Evolutionary conservation across 805 yeast species (phyloP).

Genomic region (Suhomyces pyralidae): DNA sequence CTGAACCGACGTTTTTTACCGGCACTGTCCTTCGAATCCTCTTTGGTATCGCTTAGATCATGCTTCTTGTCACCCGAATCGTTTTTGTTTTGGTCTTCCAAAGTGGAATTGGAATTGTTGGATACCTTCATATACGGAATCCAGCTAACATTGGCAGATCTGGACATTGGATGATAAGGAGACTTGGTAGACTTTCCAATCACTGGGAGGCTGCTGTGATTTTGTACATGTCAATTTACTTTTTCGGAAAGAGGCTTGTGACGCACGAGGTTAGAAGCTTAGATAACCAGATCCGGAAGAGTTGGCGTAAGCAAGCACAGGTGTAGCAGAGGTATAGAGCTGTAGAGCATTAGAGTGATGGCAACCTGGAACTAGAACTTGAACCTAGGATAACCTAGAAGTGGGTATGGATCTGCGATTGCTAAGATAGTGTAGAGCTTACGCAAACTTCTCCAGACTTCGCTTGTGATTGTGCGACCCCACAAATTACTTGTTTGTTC

Average conservation of each 20-base stretch:
- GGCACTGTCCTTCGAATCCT: background rate
- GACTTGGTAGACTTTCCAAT: background rate
- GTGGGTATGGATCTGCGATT: too few relatives aligned
- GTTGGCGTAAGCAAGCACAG: background rate
- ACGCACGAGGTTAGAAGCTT: background rate
- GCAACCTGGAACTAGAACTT: too few relatives aligned
- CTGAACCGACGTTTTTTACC: background rate
- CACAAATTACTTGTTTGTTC: background rate
- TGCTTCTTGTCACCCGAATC: background rate
- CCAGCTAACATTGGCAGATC: conserved; percentile 1
- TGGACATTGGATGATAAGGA: background rate
- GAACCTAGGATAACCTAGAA: too few relatives aligned
- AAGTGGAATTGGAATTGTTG: background rate
- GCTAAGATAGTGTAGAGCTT: too few relatives aligned
- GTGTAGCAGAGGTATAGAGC: too few relatives aligned
- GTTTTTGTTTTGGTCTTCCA: background rate
- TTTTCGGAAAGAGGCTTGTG: background rate
- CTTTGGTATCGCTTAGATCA: background rate
- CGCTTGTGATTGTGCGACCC: background rate
- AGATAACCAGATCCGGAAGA: background rate
- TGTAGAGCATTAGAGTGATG: too few relatives aligned
- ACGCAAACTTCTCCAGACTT: background rate
- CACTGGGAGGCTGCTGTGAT: background rate
- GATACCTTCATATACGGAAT: background rate
- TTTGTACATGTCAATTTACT: background rate